Conservation (phyloP, 2,329 filamentous ascomycete genomes). For the Penicillium sp. region DNA sequence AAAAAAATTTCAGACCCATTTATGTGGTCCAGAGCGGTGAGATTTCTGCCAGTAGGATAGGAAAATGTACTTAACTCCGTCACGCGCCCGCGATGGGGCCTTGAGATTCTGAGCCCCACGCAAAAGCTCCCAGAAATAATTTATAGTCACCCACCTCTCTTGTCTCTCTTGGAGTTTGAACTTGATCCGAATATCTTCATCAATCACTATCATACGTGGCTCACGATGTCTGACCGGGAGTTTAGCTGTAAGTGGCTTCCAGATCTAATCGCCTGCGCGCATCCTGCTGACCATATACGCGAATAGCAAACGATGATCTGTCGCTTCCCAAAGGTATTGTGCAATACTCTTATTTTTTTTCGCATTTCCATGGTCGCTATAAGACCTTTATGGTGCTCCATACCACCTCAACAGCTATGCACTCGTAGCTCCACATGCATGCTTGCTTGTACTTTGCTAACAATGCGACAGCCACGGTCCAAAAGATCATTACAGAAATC, state of each 20-base stretch:
- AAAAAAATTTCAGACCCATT: constrained; percentile 24
- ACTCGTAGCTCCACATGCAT: neutral
- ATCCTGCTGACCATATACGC: constrained; percentile 21
- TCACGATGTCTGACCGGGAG: constrained; percentile 54
- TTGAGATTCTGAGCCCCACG: constrained; percentile 21
- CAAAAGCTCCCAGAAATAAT: constrained; percentile 17
- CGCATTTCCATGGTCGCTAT: neutral
- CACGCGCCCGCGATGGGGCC: constrained; percentile 11
- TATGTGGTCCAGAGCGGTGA: constrained; percentile 25
- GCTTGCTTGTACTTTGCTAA: constrained; percentile 12
- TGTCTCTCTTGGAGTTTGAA: neutral
- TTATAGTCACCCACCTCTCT: constrained; percentile 2
- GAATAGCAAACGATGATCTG: constrained; percentile 54
- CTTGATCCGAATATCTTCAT: neutral
- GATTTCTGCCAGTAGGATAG: constrained; percentile 30
- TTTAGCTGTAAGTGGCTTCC: constrained; percentile 45
- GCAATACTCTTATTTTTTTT: neutral
- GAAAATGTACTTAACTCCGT: constrained; percentile 22
- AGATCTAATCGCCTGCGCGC: constrained; percentile 15
- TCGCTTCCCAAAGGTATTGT: constrained; percentile 56
- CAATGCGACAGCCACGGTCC: constrained; percentile 56
- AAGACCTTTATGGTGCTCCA: neutral
- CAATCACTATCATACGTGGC: neutral
- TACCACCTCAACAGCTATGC: neutral
- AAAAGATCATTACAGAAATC: constrained; percentile 91